Percentiles rank a stretch among this genome's conserved stretches.
Evolutionary conservation across 202 grass and related monocot genomes (phyloP).

Genomic region (Dendrocalamus latiflorus): DNA sequence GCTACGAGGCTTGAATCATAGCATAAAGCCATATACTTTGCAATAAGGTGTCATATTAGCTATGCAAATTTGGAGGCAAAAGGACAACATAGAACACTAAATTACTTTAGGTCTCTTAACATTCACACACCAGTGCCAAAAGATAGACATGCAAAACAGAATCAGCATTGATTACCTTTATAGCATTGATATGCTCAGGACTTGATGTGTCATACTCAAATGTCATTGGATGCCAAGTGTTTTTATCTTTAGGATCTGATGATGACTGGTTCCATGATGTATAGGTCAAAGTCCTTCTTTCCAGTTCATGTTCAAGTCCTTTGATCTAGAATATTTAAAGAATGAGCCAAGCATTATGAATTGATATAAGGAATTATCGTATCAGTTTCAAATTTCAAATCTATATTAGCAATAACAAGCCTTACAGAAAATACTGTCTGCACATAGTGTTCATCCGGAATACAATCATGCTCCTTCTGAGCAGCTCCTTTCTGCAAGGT

Average conservation of each 20-base stretch:
- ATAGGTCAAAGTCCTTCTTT: conserved; percentile 95
- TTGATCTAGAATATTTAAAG: conserved; percentile 64
- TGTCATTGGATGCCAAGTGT: conserved; percentile 82
- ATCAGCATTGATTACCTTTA: conserved; percentile 58
- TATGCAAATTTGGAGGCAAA: neutral
- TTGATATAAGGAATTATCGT: neutral
- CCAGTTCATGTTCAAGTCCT: conserved; percentile 80
- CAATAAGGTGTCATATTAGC: neutral
- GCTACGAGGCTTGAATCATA: neutral
- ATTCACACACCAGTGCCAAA: neutral
- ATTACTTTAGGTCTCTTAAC: neutral
- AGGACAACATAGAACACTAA: neutral
- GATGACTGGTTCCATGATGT: conserved; percentile 90
- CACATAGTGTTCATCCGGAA: conserved; percentile 91
- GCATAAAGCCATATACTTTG: neutral
- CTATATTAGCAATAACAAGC: conserved; percentile 16
- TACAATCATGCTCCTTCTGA: conserved; percentile 62
- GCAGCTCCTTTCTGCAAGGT: conserved; percentile 55
- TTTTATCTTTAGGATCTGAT: conserved; percentile 59
- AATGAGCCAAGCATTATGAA: conserved; percentile 14
- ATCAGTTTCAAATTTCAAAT: conserved; percentile 11
- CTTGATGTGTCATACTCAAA: conserved; percentile 71
- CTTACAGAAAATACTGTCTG: conserved; percentile 98
- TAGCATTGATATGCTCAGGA: conserved; percentile 56
- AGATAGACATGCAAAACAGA: conserved; percentile 1